Evolutionary conservation across 2,329 filamentous ascomycete species (phyloP), one percentile per base, ranked within the genome.

Genomic region (Periconia digitata): DNA sequence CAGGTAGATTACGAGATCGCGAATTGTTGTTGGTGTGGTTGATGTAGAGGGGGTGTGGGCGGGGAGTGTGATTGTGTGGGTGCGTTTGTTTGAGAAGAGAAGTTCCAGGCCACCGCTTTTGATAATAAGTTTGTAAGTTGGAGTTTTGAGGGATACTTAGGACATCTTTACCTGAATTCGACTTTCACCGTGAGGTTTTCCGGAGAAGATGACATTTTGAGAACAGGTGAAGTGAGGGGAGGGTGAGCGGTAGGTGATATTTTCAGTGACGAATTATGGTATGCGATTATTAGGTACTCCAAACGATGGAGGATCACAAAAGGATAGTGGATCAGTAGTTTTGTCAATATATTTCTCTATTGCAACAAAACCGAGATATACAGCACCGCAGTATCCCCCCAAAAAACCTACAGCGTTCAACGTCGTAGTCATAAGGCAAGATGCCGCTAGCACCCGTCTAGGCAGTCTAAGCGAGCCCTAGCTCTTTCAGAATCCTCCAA

Each of bases 71-170:
- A 29, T 8, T 3, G 3, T 8, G 10, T 32, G 27, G 27, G 85
- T 87, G 47, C 86, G 83, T 72, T 90, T 79, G 69, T 96, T 87
- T 24, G 86, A 84, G 74, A 99, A 99, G 56, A 99, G 85, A 76
- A 96, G 87, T 75, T 99, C 94, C 16, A 99, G 82, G 18, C 94
- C 94, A 53, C 94, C 94, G 56, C 94, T 79, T 42, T 21, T 13
- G 24, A 13, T 32, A 46, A 15, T 47, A 10, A 22, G 46, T 63
- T 36, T 63, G 56, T 27, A 27, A 34, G 8, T n/a, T 5, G 15
- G 3, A 15, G 27, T 5, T 13, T 13, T 4, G 24, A 10, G n/a
- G 8, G 17, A 27, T 40, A 21, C 3, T 3, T 2, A 8, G 10
- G n/a, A 8, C 8, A 12, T 10, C 70, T 76, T 54, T 74, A 87